Evolutionary conservation across 495 filamentous ascomycete genomes (phyloP).

Genomic region (Neurospora cerealis): DNA sequence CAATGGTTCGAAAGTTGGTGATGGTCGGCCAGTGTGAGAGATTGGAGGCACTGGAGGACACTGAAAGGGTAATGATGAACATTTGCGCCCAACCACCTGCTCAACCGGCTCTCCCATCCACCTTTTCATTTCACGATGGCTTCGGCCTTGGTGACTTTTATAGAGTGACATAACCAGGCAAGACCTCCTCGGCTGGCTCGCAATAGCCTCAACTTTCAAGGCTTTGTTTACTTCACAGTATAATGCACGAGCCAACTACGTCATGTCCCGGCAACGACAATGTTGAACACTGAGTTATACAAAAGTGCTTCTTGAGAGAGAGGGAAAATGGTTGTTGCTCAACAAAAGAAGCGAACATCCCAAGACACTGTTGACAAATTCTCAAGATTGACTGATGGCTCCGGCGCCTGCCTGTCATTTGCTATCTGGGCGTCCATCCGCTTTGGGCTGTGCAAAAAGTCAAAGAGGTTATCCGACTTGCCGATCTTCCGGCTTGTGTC

Average conservation of each 20-base stretch:
- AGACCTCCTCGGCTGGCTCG: neutral
- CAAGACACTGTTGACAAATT: neutral
- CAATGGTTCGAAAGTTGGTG: neutral
- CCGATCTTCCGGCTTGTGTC: neutral
- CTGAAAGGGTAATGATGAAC: neutral
- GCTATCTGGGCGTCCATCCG: neutral
- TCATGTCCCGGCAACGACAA: neutral
- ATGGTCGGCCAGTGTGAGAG: neutral
- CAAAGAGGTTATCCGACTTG: neutral
- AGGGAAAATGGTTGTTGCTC: neutral
- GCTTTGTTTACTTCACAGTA: neutral
- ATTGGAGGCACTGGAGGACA: neutral
- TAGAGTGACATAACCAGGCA: neutral
- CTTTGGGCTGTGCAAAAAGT: neutral
- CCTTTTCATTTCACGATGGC: neutral
- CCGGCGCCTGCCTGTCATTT: neutral
- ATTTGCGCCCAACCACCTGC: neutral
- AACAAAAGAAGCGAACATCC: neutral
- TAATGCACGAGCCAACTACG: neutral
- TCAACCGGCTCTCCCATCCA: neutral
- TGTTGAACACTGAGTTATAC: neutral
- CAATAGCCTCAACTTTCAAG: neutral
- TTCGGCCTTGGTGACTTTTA: neutral
- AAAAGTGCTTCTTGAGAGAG: neutral
- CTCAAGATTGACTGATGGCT: neutral